Percentiles rank a stretch among this genome's conserved stretches.
Evolutionary conservation across 78 protist species (phyloP).

Genomic region (Dictyostelium capitatum): DNA sequence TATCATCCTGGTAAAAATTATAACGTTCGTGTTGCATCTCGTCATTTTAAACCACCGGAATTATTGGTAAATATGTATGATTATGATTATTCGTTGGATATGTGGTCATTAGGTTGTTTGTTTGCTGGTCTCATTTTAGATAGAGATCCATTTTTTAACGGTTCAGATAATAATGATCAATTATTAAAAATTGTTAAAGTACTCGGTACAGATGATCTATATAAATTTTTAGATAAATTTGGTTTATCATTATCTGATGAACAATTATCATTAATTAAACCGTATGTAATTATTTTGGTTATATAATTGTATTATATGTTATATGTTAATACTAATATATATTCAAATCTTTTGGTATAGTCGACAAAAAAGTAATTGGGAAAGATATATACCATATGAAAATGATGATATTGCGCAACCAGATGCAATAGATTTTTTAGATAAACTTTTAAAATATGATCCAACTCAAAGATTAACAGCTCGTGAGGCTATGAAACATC

Average conservation of each 20-base stretch:
- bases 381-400: conserved; percentile 71
- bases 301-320: too few relatives aligned
- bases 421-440: conserved; percentile 98
- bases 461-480: conserved; percentile 90
- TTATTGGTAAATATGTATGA: conserved; percentile 95
- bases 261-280: conserved; percentile 21
- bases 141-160: conserved; percentile 99
- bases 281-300: too few relatives aligned
- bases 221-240: conserved; percentile 95
- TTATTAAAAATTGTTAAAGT: conserved; percentile 98
- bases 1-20: conserved; percentile 96
- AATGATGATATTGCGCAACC: conserved; percentile 86
- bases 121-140: conserved; percentile 99
- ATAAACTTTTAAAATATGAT: conserved; percentile 94
- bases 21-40: conserved; percentile 99
- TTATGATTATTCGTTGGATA: conserved; percentile 98
- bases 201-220: conserved; percentile 97
- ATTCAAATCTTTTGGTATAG: conserved; percentile 28
- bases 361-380: conserved; percentile 40
- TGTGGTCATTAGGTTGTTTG: conserved; percentile 99
- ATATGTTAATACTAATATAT: not conserved
- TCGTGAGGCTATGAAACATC: conserved; percentile 81
- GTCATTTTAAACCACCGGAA: conserved; percentile 99
- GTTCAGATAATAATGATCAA: conserved; percentile 99
- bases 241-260: conserved; percentile 87